These are phyloP conservation scores for Tolypocladium endophyticum DNA, from an alignment of 2,329 filamentous ascomycete species.

Conservation along the genomic window DNA sequence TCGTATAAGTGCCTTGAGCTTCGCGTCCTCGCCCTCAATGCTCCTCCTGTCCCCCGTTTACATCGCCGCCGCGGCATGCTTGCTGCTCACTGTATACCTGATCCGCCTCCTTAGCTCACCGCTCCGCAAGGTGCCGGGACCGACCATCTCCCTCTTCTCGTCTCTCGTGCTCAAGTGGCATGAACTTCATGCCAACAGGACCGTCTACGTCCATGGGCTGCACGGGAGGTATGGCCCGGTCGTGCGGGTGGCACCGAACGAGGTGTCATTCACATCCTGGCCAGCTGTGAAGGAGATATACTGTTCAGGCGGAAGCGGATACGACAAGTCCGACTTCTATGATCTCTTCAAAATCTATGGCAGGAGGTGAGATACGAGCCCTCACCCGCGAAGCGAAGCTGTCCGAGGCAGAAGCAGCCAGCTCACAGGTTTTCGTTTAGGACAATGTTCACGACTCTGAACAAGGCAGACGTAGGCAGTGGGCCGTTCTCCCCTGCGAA, in stretches of 20 bases:
- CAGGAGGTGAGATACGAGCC: constrained; percentile 37
- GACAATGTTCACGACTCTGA: constrained; percentile 50
- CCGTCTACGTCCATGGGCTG: constrained; percentile 42
- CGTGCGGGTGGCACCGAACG: constrained; percentile 46
- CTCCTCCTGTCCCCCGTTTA: constrained; percentile 17
- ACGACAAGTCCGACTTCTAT: constrained; percentile 57
- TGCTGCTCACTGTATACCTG: constrained; percentile 14
- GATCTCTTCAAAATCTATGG: constrained; percentile 48
- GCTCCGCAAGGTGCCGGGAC: constrained; percentile 34
- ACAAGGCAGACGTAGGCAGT: constrained; percentile 38
- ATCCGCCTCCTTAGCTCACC: constrained; percentile 20
- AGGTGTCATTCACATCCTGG: constrained; percentile 47
- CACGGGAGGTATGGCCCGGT: constrained; percentile 46
- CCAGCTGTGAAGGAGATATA: constrained; percentile 54
- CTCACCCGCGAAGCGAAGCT: not conserved
- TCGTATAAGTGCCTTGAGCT: not conserved
- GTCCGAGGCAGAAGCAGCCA: not conserved
- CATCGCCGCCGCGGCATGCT: constrained; percentile 10
- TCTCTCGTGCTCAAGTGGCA: constrained; percentile 42
- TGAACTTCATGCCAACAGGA: constrained; percentile 42
- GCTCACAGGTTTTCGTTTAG: constrained; percentile 14
- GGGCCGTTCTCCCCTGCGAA: not conserved
- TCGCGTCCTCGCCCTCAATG: constrained; percentile 8
- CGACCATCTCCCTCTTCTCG: constrained; percentile 35
- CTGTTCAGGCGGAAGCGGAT: constrained; percentile 49